Conservation (phyloP, 176 grass and related monocot species). For the Triticum timopheevii region DNA sequence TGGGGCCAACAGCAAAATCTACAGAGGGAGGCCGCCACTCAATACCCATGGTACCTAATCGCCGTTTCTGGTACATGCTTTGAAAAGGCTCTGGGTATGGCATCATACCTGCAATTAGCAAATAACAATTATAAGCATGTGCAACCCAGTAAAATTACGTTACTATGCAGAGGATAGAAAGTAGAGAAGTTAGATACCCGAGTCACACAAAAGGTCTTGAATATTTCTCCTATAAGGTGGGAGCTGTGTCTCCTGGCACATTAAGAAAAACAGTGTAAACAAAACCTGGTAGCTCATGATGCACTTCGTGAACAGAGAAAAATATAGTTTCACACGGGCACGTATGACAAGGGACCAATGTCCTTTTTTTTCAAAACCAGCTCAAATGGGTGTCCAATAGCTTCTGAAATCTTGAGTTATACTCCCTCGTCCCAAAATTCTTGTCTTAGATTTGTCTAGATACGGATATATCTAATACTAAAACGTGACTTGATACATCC, state of each 20-base stretch:
- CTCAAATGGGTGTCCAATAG: background rate
- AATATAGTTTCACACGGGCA: background rate
- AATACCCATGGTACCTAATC: slow-evolving; percentile 77
- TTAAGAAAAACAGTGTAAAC: slow-evolving; percentile 29
- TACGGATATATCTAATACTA: no score
- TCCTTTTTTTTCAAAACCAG: background rate
- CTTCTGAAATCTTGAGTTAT: slow-evolving; percentile 10
- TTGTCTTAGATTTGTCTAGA: no score
- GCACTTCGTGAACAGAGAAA: slow-evolving; percentile 5
- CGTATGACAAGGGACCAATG: background rate
- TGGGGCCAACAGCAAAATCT: slow-evolving; percentile 88
- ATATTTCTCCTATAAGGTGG: slow-evolving; percentile 88
- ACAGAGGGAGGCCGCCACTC: slow-evolving; percentile 89
- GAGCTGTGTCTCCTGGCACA: slow-evolving; percentile 86
- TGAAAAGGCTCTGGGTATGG: slow-evolving; percentile 95
- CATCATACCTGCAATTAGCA: slow-evolving; percentile 78
- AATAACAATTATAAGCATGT: slow-evolving; percentile 19
- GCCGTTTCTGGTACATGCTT: slow-evolving; percentile 87
- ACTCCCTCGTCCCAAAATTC: no score
- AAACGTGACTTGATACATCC: no score
- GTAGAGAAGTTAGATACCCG: slow-evolving; percentile 54
- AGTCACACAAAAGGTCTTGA: slow-evolving; percentile 92
- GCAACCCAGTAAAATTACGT: slow-evolving; percentile 13
- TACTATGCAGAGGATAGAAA: background rate
- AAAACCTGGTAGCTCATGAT: slow-evolving; percentile 14